phyloP scores from a whole-genome alignment of 1,284 basidiomycete genomes.

The Ustilago lituana region DNA sequence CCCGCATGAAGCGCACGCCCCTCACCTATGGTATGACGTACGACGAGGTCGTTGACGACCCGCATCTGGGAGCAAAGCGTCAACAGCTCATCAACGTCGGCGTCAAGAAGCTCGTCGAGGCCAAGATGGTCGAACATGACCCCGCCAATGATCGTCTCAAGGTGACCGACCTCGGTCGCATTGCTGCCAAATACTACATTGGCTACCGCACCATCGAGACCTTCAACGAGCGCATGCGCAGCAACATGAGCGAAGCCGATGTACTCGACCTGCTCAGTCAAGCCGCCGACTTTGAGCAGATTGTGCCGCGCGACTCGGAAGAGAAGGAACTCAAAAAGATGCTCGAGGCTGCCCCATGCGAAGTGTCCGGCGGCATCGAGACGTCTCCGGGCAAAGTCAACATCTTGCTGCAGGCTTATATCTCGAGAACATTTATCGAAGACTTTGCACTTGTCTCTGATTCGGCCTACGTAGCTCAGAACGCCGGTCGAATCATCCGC shows the following conservation, averaged over 20 bases:
- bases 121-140: constrained; percentile 86
- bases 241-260: constrained; percentile 93
- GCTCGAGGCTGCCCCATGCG: constrained; percentile 71
- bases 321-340: constrained; percentile 82
- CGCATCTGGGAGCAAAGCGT: constrained; percentile 79
- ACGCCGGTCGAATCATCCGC: constrained; percentile 91
- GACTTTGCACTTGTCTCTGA: constrained; percentile 98
- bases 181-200: constrained; percentile 97
- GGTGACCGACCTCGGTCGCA: constrained; percentile 87
- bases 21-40: constrained; percentile 84
- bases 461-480: constrained; percentile 81
- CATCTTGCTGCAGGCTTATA: constrained; percentile 89
- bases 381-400: constrained; percentile 92
- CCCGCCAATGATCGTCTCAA: constrained; percentile 74
- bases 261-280: constrained; percentile 84
- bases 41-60: constrained; percentile 79
- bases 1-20: constrained; percentile 93
- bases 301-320: constrained; percentile 91
- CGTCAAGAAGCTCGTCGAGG: constrained; percentile 77
- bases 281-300: constrained; percentile 97
- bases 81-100: constrained; percentile 78
- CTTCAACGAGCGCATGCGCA: constrained; percentile 84
- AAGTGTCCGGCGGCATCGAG: constrained; percentile 76
- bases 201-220: constrained; percentile 85
- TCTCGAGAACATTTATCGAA: constrained; percentile 82